Percentiles rank a stretch among this genome's conserved stretches.
phyloP scores from a whole-genome alignment of 192 early-diverging fungal species.

The Lobosporangium transversale region DNA sequence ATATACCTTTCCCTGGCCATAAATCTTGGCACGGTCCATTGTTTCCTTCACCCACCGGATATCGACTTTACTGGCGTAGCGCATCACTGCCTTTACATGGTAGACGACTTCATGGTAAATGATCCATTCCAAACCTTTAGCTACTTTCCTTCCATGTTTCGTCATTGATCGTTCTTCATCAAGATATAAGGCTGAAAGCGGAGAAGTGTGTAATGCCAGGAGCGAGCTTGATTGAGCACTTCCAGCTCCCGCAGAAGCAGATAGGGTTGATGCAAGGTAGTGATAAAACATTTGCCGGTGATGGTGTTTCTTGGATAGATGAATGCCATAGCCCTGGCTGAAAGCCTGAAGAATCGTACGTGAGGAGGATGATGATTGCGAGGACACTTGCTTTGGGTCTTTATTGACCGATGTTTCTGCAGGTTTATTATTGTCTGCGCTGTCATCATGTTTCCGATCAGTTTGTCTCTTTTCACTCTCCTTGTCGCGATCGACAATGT shows the following conservation, averaged over 20 bases:
- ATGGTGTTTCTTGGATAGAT: conserved; percentile 92
- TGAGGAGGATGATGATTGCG: conserved; percentile 38
- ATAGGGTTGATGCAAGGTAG: conserved; percentile 54
- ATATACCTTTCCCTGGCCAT: conserved; percentile 30
- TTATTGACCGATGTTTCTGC: no score
- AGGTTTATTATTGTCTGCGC: no score
- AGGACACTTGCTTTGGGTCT: conserved; percentile 3
- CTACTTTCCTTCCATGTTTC: conserved; percentile 43
- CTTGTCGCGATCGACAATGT: conserved; percentile 79
- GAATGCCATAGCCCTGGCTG: conserved; percentile 90
- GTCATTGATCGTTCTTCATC: conserved; percentile 61
- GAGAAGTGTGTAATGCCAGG: conserved; percentile 91
- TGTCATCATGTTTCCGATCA: no score
- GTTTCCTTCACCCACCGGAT: conserved; percentile 88
- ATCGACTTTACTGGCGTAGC: conserved; percentile 90
- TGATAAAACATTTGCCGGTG: conserved; percentile 66
- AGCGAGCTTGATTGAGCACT: conserved; percentile 89
- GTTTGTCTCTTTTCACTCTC: background rate
- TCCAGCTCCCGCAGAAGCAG: conserved; percentile 25
- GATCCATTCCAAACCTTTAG: conserved; percentile 86
- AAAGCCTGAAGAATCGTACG: conserved; percentile 83
- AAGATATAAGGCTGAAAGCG: conserved; percentile 89
- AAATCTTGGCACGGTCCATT: conserved; percentile 55
- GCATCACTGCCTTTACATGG: conserved; percentile 97
- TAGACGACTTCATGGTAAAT: conserved; percentile 93